Percentiles rank a stretch among this genome's conserved stretches.
Evolutionary conservation across 371 early-diverging fungal genomes (phyloP).

Genomic region (Synchytrium microbalum): DNA sequence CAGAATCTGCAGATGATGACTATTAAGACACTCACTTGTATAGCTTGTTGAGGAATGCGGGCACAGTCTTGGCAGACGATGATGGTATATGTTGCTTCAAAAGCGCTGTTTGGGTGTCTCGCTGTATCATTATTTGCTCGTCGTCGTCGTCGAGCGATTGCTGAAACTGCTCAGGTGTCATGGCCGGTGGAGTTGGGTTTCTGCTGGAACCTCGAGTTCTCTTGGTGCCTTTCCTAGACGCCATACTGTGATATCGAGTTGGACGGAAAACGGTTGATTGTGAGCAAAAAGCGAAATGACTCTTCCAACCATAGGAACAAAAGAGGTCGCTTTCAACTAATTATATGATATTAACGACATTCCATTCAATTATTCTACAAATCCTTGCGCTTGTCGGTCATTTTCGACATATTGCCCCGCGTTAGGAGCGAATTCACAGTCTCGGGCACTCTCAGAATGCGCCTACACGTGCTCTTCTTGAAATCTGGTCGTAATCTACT

Average conservation of each 20-base stretch:
- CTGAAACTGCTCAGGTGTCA: not conserved
- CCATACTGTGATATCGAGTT: not conserved
- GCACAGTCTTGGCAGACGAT: conserved; percentile 51
- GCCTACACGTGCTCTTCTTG: too few relatives aligned
- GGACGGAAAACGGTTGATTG: not conserved
- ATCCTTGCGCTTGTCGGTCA: not conserved
- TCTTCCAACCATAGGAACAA: not conserved
- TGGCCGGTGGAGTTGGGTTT: not conserved
- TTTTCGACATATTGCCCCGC: not conserved
- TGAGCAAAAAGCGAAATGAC: not conserved
- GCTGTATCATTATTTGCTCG: not conserved
- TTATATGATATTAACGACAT: not conserved
- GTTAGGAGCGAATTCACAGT: too few relatives aligned
- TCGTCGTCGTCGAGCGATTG: not conserved
- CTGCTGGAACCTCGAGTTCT: too few relatives aligned
- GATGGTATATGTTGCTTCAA: conserved; percentile 9
- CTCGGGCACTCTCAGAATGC: too few relatives aligned
- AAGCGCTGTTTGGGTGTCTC: not conserved
- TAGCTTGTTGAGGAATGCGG: conserved; percentile 82
- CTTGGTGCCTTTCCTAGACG: not conserved
- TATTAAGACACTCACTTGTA: conserved; percentile 34
- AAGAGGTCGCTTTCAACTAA: not conserved
- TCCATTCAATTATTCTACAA: not conserved
- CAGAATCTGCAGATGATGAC: not conserved
- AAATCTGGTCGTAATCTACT: too few relatives aligned